These are phyloP conservation scores for Lichtheimia corymbifera DNA, from an alignment of 371 early-diverging fungal species.

Conservation along the genomic window DNA sequence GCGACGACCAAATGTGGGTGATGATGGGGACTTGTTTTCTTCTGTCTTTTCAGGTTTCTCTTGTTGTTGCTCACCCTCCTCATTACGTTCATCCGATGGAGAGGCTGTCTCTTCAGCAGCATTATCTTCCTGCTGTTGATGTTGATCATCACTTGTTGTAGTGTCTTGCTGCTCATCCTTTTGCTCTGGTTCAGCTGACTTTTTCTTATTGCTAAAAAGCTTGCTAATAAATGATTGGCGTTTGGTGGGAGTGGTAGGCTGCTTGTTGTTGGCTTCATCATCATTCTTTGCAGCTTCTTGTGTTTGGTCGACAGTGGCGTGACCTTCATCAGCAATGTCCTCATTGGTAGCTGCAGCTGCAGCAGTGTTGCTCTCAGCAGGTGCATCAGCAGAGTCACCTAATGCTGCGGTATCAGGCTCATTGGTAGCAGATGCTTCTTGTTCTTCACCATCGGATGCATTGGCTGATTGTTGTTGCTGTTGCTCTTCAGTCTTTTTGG, in stretches of 20 bases:
- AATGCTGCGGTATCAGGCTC: no score
- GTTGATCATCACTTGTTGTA: not conserved
- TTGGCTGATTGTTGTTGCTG: not conserved
- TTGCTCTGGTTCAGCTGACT: not conserved
- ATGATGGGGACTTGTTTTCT: slow-evolving; percentile 13
- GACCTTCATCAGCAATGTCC: not conserved
- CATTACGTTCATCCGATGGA: slow-evolving; percentile 7
- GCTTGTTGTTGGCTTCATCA: not conserved
- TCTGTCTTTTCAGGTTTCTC: slow-evolving; percentile 8
- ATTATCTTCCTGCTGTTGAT: not conserved
- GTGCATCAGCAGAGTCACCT: not conserved
- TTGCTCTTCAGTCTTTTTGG: not conserved
- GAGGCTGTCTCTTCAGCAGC: not conserved
- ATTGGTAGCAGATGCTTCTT: not conserved
- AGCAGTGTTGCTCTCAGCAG: slow-evolving; percentile 1
- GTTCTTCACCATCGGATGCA: not conserved
- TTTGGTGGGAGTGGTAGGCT: slow-evolving; percentile 5
- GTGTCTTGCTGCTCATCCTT: slow-evolving; percentile 1
- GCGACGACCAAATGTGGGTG: slow-evolving; percentile 13
- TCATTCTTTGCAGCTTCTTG: slow-evolving; percentile 9
- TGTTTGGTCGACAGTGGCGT: no score
- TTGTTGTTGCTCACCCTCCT: slow-evolving; percentile 16
- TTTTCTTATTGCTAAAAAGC: slow-evolving; percentile 9
- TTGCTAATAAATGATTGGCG: slow-evolving; percentile 17
- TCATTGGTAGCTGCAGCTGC: not conserved